Evolutionary conservation across 345 rosid genomes (phyloP), one percentile per base, ranked within the genome.

Genomic region (Rhodamnia rubescens): DNA sequence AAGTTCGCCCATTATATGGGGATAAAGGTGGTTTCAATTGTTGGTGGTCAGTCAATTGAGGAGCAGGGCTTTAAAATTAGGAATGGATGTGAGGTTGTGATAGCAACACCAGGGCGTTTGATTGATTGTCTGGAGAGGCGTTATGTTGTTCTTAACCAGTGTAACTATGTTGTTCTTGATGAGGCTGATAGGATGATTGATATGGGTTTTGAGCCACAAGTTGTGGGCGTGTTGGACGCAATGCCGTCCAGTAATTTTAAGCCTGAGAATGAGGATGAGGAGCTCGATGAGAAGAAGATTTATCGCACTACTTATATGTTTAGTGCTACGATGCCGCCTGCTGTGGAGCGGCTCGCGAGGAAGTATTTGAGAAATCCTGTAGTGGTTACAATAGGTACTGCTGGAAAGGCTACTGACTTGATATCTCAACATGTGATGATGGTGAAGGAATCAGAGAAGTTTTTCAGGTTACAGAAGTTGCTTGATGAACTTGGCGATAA

Each of bases 131-230:
- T 97, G 89, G 98, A 96, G 91, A 93, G 98, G 90, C 92, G 98
- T 74, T 97, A 96, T 89, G 98, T 92, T 5, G 98, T 97, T 44
- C 87, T 97, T 89, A 96, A 97, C 85, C 98, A 95, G 86, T 97
- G 99, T 82, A 96, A 95, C 82, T 96, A 97, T 85, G 98, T 97
- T 83, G 99, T 97, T 87, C 98, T 97, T 85, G 99, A 97, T 88
- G 99, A 97, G 89, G 99, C 99, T 84, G 98, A 95, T 90, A 92
- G 99, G 49, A 96, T 97, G 99, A 96, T 97, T 26, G 98, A 97
- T 89, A 93, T 95, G 98, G 98, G 98, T 88, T 95, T 95, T 47
- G 99, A 96, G 91, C 97, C 96, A 1, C 98, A 97, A 87, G 98
- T 97, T 58, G 88, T 95, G 74, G 98, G 95, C 6, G 98, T 97